Evolutionary conservation across 306 rosid species (phyloP), one percentile per base, ranked within the genome.

Genomic region (Gynostemma pentaphyllum): DNA sequence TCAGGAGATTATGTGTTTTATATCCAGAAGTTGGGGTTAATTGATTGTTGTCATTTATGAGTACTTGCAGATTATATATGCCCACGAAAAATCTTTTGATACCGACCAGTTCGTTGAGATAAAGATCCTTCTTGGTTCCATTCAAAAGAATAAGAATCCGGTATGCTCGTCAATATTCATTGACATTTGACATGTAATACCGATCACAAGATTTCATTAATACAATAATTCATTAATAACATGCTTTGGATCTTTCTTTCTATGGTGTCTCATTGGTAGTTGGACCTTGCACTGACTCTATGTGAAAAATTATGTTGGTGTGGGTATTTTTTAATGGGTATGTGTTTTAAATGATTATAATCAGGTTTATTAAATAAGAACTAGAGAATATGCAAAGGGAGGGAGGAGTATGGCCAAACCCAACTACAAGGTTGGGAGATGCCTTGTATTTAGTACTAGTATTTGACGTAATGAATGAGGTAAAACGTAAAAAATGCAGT

Each of bases 41-140:
- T 45, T 65, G 44, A 65, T 22, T 51, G 9, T 30, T 68, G 13
- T 29, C 8, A 41, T 55, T n/a, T n/a, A 9, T 16, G 19, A 5
- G 21, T 62, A 24, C n/a, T 70, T 76, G 66, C 83, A 85, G 96
- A 92, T 92, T 54, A 64, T 92, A 66, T 73, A 64, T 78, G 90
- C 90, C 0, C 96, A 92, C 36, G 70, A 74, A 52, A 88, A 78
- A 70, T 83, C 96, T 29, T 92, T 92, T 76, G 81, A 78, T 14
- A 66, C 29, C 5, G 83, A 67, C 45, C 76, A 74, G 24, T 88
- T 82, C 64, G 67, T 72, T 74, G 51, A 70, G 53, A 69, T 92
- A 34, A 75, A 84, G 73, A 74, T 79, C 12, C 10, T 23, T 27
- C 67, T 88, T 69, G 60, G 69, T 74, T 66, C 86, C 52, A 68